Conservation (phyloP, 495 filamentous ascomycete species). For the Lasiosphaeria miniovina region DNA sequence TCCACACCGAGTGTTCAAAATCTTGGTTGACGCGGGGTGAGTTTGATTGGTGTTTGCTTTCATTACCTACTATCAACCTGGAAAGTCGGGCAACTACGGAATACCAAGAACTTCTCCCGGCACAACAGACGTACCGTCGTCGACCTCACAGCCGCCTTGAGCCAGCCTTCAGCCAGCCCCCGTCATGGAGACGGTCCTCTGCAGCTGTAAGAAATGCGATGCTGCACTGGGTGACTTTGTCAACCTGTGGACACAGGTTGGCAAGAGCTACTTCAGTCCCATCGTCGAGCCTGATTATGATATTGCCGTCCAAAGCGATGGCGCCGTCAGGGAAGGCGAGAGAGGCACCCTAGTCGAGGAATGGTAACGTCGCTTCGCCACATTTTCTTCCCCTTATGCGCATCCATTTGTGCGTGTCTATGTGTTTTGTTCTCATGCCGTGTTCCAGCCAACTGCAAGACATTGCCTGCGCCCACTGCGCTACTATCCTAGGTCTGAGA, state of each 20-base stretch:
- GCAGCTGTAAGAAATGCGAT: slow-evolving; percentile 40
- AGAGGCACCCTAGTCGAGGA: slow-evolving; percentile 30
- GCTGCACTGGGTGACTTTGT: slow-evolving; percentile 32
- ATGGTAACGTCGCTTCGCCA: slow-evolving; percentile 27
- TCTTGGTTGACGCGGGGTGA: slow-evolving; percentile 8
- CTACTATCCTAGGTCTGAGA: slow-evolving; percentile 25
- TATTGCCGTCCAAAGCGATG: slow-evolving; percentile 16
- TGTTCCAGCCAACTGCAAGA: slow-evolving; percentile 29
- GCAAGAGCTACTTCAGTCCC: slow-evolving; percentile 42
- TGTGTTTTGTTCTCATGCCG: not conserved
- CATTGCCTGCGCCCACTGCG: slow-evolving; percentile 30
- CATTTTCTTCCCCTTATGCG: not conserved
- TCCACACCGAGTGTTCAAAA: not conserved
- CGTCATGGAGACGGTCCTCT: slow-evolving; percentile 27
- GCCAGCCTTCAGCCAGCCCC: too few species aligned
- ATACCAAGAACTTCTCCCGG: too few species aligned
- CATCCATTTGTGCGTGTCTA: not conserved
- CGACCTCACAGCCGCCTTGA: too few species aligned
- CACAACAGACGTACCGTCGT: too few species aligned
- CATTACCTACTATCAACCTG: slow-evolving; percentile 15
- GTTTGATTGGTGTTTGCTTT: not conserved
- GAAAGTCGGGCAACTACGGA: too few species aligned
- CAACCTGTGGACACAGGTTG: slow-evolving; percentile 46
- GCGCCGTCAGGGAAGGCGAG: slow-evolving; percentile 24
- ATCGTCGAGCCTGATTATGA: slow-evolving; percentile 24